Conservation (phyloP, 495 filamentous ascomycete genomes). For the Choiromyces venosus region DNA sequence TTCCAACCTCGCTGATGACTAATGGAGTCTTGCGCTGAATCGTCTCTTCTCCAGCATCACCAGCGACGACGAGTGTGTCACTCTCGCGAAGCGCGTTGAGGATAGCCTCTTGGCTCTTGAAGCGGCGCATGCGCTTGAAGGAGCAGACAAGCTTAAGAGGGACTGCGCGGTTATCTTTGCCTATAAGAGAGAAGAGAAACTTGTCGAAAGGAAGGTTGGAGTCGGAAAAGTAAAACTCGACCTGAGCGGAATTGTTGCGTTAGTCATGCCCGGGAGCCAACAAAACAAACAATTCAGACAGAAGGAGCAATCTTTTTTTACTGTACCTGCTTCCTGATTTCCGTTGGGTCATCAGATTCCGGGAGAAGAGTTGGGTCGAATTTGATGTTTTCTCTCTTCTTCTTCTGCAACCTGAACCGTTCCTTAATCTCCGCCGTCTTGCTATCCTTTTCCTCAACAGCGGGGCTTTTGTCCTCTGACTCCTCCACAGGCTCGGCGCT, state of each 20-base stretch:
- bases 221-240: conserved; percentile 97
- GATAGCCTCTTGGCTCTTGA: conserved; percentile 74
- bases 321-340: conserved; percentile 72
- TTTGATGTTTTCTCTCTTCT: conserved; percentile 45
- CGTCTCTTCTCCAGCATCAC: conserved; percentile 56
- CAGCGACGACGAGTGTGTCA: conserved; percentile 59
- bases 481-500: conserved; percentile 1
- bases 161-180: conserved; percentile 71
- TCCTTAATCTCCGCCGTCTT: conserved; percentile 14
- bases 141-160: conserved; percentile 65
- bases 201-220: conserved; percentile 84
- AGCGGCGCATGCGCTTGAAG: conserved; percentile 92
- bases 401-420: not conserved
- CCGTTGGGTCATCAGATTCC: conserved; percentile 63
- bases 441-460: conserved; percentile 13
- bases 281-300: not conserved
- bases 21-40: conserved; percentile 70
- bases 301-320: not conserved
- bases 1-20: conserved; percentile 35
- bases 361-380: conserved; percentile 60
- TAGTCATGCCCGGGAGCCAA: not conserved
- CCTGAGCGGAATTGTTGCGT: conserved; percentile 48
- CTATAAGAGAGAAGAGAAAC: conserved; percentile 72
- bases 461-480: conserved; percentile 6
- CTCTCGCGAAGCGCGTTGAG: conserved; percentile 74